Evolutionary conservation across 768 basidiomycete species (phyloP).

Genomic region (Amanita subjunquillea): DNA sequence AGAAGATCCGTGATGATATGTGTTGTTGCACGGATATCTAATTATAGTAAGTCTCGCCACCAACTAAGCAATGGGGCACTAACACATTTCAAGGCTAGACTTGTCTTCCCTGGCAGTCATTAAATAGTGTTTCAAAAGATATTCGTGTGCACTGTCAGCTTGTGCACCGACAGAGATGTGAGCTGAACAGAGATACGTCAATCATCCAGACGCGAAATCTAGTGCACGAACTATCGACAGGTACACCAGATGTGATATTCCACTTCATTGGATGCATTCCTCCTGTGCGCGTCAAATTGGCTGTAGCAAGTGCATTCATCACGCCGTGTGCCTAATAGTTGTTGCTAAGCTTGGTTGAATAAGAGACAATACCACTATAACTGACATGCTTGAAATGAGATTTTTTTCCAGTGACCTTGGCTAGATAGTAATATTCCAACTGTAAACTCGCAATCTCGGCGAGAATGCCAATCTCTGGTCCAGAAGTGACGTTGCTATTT

Average conservation of each 20-base stretch:
- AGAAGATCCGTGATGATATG: slow-evolving; percentile 55
- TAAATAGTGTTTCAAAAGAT: slow-evolving; percentile 65
- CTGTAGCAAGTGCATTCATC: slow-evolving; percentile 33
- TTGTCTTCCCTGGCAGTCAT: slow-evolving; percentile 55
- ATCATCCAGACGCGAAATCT: background rate
- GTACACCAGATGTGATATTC: slow-evolving; percentile 37
- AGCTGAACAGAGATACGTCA: slow-evolving; percentile 14
- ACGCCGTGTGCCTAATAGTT: slow-evolving; percentile 33
- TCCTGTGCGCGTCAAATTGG: slow-evolving; percentile 33
- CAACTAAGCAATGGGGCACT: slow-evolving; percentile 11
- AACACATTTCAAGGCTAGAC: slow-evolving; percentile 57
- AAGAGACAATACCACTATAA: background rate
- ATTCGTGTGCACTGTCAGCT: slow-evolving; percentile 72
- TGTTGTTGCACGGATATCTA: slow-evolving; percentile 54
- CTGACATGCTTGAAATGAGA: slow-evolving; percentile 48
- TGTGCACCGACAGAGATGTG: slow-evolving; percentile 52
- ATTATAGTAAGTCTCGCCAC: background rate
- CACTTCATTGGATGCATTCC: slow-evolving; percentile 60
- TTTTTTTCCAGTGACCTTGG: slow-evolving; percentile 64
- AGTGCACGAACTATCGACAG: slow-evolving; percentile 33
- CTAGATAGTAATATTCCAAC: slow-evolving; percentile 78
- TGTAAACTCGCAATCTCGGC: slow-evolving; percentile 81
- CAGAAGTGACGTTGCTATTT: slow-evolving; percentile 9
- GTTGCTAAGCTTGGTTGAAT: background rate
- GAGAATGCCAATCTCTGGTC: slow-evolving; percentile 31